These are phyloP conservation scores for Nakazawaea wickerhamii DNA, from an alignment of 805 yeast genomes.

Conservation along the genomic window DNA sequence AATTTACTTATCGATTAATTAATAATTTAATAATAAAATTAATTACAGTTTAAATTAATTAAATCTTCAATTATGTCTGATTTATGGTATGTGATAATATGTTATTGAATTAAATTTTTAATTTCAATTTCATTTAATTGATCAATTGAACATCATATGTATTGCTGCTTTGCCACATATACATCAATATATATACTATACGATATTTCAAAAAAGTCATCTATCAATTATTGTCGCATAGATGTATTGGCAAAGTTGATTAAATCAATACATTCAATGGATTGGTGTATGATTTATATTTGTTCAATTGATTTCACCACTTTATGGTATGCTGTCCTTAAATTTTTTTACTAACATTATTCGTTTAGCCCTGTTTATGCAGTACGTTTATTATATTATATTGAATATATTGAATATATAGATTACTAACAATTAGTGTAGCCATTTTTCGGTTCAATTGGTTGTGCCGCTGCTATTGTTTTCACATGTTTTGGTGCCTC, in stretches of 20 bases:
- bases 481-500: constrained; percentile 99
- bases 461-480: constrained; percentile 98
- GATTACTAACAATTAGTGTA: constrained; percentile 21
- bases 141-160: too few species aligned
- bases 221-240: too few species aligned
- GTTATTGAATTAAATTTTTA: too few species aligned
- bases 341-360: constrained; percentile 6
- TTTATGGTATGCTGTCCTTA: too few species aligned
- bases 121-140: neutral
- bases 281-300: too few species aligned
- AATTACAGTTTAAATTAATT: neutral
- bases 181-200: too few species aligned
- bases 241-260: too few species aligned
- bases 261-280: too few species aligned
- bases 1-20: neutral
- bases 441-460: constrained; percentile 99
- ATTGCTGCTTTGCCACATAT: too few species aligned
- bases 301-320: too few species aligned
- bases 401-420: too few species aligned
- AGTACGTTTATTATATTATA: constrained; percentile 24
- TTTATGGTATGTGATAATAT: constrained; percentile 15
- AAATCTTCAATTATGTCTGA: constrained; percentile 14
- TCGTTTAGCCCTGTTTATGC: constrained; percentile 65
- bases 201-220: too few species aligned
- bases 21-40: neutral